Evolutionary conservation across 176 grass and related monocot species (phyloP).

Genomic region (Cenchrus americanus): DNA sequence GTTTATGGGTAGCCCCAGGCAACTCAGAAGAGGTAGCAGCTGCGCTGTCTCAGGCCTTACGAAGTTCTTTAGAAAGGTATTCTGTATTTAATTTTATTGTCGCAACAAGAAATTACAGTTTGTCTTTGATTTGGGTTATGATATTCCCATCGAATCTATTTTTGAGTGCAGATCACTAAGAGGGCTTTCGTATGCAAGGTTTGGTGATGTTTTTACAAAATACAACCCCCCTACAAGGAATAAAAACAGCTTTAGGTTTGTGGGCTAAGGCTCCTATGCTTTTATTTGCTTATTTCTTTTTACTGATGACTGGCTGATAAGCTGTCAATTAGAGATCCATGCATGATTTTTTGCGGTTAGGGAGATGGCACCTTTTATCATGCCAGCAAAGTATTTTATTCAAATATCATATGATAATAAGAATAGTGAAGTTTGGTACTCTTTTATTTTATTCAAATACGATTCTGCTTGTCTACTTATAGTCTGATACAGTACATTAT

Average conservation of each 20-base stretch:
- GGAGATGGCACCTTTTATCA: conserved; percentile 6
- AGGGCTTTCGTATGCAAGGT: conserved; percentile 89
- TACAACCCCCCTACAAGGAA: conserved; percentile 69
- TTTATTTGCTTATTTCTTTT: conserved; percentile 31
- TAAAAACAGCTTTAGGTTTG: conserved; percentile 78
- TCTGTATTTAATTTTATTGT: conserved; percentile 36
- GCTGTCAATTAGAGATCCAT: conserved; percentile 26
- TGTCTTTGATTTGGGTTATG: conserved; percentile 21
- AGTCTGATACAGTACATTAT: not conserved
- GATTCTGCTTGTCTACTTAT: conserved; percentile 9
- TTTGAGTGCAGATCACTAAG: conserved; percentile 65
- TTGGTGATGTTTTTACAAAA: conserved; percentile 97
- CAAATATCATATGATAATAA: conserved; percentile 13
- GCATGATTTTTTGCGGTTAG: conserved; percentile 27
- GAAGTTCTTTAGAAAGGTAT: conserved; percentile 98
- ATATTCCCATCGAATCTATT: conserved; percentile 20
- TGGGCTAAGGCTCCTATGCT: conserved; percentile 25
- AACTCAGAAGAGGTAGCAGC: conserved; percentile 93
- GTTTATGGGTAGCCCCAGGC: conserved; percentile 90
- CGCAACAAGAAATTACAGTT: conserved; percentile 25
- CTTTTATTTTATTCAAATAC: conserved; percentile 24
- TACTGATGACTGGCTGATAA: conserved; percentile 17
- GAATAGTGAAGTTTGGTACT: conserved; percentile 2
- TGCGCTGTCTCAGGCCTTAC: conserved; percentile 85
- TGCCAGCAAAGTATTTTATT: conserved; percentile 17